These are phyloP conservation scores for Hemileccinum impolitum DNA, from an alignment of 768 basidiomycete species.

Conservation along the genomic window DNA sequence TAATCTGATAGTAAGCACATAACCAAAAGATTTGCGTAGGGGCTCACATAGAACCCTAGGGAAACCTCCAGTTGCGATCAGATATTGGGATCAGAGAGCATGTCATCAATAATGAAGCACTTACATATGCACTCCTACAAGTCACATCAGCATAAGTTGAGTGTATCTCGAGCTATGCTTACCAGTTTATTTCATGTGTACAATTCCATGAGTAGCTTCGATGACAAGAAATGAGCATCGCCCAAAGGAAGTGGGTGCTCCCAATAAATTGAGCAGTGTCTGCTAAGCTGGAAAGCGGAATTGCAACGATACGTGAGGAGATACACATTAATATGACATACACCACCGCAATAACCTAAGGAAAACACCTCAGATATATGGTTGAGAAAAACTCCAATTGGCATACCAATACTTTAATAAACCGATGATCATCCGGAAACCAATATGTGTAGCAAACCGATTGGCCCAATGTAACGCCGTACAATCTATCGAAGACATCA, in stretches of 20 bases:
- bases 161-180: not conserved
- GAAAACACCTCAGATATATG: not conserved
- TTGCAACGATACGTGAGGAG: not conserved
- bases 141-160: not conserved
- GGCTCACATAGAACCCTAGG: constrained; percentile 1
- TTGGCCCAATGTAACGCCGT: constrained; percentile 13
- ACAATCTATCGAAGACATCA: constrained; percentile 1
- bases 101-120: not conserved
- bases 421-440: constrained; percentile 10
- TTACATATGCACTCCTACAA: constrained; percentile 7
- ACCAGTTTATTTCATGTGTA: not conserved
- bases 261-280: constrained; percentile 9
- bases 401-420: constrained; percentile 6
- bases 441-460: constrained; percentile 4
- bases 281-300: not conserved
- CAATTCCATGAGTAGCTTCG: not conserved
- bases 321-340: not conserved
- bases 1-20: not conserved
- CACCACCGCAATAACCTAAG: constrained; percentile 4
- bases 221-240: constrained; percentile 2
- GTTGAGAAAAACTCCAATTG: not conserved
- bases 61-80: not conserved
- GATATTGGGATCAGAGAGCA: not conserved
- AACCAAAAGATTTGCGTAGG: not conserved
- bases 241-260: constrained; percentile 1